Percentiles rank a stretch among this genome's conserved stretches.
Evolutionary conservation across 768 basidiomycete genomes (phyloP).

Genomic region (Mycena haematopus): DNA sequence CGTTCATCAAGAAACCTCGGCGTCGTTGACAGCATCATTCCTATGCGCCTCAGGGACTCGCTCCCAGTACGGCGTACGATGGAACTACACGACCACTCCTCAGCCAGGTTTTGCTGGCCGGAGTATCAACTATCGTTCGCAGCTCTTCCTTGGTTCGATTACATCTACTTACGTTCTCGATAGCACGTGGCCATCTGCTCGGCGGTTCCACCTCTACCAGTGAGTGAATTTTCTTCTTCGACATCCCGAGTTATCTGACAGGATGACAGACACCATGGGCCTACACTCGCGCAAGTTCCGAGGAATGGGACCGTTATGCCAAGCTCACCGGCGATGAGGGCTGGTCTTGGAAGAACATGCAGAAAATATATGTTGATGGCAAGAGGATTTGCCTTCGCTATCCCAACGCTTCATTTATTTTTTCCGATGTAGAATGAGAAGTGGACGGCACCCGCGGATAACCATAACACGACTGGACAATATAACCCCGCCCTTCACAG

Average conservation of each 20-base stretch:
- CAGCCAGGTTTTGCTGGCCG: constrained; percentile 35
- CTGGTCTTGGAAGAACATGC: constrained; percentile 45
- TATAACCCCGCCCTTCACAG: too few species aligned
- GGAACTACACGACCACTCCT: constrained; percentile 45
- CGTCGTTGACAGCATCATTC: constrained; percentile 10
- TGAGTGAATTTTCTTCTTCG: constrained; percentile 22
- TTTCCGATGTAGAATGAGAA: too few species aligned
- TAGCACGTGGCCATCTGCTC: constrained; percentile 38
- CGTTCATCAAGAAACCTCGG: constrained; percentile 10
- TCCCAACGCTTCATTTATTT: too few species aligned
- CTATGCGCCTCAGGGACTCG: constrained; percentile 3
- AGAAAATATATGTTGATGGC: constrained; percentile 36
- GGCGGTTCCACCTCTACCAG: constrained; percentile 42
- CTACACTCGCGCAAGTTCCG: constrained; percentile 39
- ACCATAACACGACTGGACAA: too few species aligned
- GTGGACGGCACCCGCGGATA: too few species aligned
- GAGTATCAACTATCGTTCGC: constrained; percentile 29
- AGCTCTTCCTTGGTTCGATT: not conserved
- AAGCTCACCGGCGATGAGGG: constrained; percentile 48
- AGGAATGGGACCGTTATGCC: constrained; percentile 62
- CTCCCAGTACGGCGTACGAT: constrained; percentile 31
- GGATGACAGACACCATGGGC: constrained; percentile 32
- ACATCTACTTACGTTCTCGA: not conserved
- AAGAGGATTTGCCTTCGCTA: not conserved
- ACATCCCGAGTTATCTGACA: too few species aligned